phyloP scores from a whole-genome alignment of 495 filamentous ascomycete species.

The Xanthoparmelia taractica region DNA sequence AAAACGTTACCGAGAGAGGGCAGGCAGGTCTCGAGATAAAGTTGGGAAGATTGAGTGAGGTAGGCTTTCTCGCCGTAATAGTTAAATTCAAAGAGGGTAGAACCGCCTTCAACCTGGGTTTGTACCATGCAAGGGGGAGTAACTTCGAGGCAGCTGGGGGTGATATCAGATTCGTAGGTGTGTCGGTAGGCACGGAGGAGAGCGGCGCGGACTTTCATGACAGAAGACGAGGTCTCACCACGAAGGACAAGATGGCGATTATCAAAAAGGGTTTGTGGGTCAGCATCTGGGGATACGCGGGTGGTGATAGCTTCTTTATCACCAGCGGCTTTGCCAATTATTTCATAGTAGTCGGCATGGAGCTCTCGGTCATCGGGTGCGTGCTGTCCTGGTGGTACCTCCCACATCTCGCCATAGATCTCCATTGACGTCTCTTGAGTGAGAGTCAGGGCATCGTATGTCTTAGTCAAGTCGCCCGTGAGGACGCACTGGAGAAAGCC shows the following conservation, averaged over 20 bases:
- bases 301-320: conserved; percentile 93
- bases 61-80: conserved; percentile 95
- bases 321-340: conserved; percentile 76
- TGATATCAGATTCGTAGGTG: conserved; percentile 68
- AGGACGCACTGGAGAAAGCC: conserved; percentile 86
- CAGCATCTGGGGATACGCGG: conserved; percentile 71
- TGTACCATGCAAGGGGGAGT: conserved; percentile 96
- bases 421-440: conserved; percentile 84
- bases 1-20: conserved; percentile 89
- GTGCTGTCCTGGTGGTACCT: conserved; percentile 67
- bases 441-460: conserved; percentile 83
- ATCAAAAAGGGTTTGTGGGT: conserved; percentile 74
- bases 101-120: conserved; percentile 94
- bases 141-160: conserved; percentile 61
- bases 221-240: conserved; percentile 75
- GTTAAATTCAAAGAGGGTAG: conserved; percentile 85
- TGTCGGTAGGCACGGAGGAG: conserved; percentile 76
- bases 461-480: conserved; percentile 75
- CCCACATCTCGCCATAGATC: conserved; percentile 80
- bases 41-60: conserved; percentile 93
- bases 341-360: conserved; percentile 86
- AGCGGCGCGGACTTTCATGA: conserved; percentile 86
- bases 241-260: conserved; percentile 87
- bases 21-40: conserved; percentile 94
- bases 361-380: conserved; percentile 87